phyloP scores from a whole-genome alignment of 805 yeast genomes.

The Sungouiozyma ichnusensis region DNA sequence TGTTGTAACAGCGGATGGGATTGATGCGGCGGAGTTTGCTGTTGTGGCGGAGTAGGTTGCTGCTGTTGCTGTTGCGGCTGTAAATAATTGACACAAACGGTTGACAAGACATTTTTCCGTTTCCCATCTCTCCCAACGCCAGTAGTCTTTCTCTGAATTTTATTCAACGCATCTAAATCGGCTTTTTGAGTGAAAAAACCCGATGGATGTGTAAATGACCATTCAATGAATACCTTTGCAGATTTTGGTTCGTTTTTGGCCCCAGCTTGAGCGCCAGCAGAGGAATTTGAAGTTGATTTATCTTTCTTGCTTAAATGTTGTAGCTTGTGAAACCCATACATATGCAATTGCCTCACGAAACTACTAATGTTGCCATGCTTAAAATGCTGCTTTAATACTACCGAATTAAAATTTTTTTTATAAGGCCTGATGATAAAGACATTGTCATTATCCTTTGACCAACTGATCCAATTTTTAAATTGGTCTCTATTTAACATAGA shows the following conservation, averaged over 20 bases:
- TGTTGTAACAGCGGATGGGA: background rate
- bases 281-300: background rate
- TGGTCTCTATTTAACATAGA: slow-evolving; percentile 18
- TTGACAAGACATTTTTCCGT: slow-evolving; percentile 23
- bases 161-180: slow-evolving; percentile 12
- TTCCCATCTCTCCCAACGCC: slow-evolving; percentile 25
- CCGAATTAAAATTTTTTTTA: slow-evolving; percentile 16
- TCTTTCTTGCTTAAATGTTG: slow-evolving; percentile 1
- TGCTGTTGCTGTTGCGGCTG: slow-evolving; percentile 3
- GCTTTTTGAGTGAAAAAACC: slow-evolving; percentile 19
- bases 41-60: background rate
- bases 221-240: slow-evolving; percentile 11
- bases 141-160: slow-evolving; percentile 25
- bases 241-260: background rate
- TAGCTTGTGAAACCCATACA: slow-evolving; percentile 92
- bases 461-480: slow-evolving; percentile 18
- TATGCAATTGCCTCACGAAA: slow-evolving; percentile 87
- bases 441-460: slow-evolving; percentile 16
- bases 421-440: slow-evolving; percentile 22
- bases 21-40: background rate
- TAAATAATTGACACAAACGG: slow-evolving; percentile 22
- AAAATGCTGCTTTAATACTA: slow-evolving; percentile 55
- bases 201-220: slow-evolving; percentile 27
- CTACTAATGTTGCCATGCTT: slow-evolving; percentile 91
- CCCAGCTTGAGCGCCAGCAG: background rate